phyloP scores from a whole-genome alignment of 2,329 filamentous ascomycete species.

The Penicillium sp. region DNA sequence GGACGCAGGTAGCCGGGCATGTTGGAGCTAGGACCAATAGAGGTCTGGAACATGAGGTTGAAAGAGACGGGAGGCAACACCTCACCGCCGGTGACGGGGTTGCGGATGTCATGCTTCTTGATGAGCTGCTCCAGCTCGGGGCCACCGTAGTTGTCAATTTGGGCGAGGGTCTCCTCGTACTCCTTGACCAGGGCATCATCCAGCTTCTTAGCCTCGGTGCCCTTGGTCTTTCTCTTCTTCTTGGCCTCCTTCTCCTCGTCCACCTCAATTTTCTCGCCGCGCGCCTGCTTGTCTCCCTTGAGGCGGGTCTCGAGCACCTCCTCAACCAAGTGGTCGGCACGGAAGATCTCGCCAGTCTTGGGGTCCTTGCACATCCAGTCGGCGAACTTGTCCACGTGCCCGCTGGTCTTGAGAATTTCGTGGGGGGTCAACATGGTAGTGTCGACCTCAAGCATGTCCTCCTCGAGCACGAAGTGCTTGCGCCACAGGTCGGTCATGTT shows the following conservation, averaged over 20 bases:
- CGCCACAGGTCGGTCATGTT: slow-evolving; percentile 87
- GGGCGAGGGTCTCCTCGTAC: slow-evolving; percentile 86
- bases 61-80: slow-evolving; percentile 81
- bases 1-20: slow-evolving; percentile 81
- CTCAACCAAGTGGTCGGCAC: slow-evolving; percentile 95
- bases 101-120: slow-evolving; percentile 85
- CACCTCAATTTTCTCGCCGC: slow-evolving; percentile 66
- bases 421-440: slow-evolving; percentile 91
- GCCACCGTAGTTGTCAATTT: slow-evolving; percentile 93
- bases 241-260: slow-evolving; percentile 77
- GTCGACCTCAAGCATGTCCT: slow-evolving; percentile 94
- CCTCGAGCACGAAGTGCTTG: slow-evolving; percentile 88
- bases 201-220: slow-evolving; percentile 74
- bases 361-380: slow-evolving; percentile 99
- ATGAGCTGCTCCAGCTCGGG: slow-evolving; percentile 83
- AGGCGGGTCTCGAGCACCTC: slow-evolving; percentile 83
- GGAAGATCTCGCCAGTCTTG: slow-evolving; percentile 93
- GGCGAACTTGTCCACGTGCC: slow-evolving; percentile 96
- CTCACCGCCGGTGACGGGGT: slow-evolving; percentile 73
- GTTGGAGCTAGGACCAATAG: slow-evolving; percentile 89
- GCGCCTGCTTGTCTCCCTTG: slow-evolving; percentile 88
- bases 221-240: slow-evolving; percentile 83
- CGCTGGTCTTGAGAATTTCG: slow-evolving; percentile 89
- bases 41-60: slow-evolving; percentile 98
- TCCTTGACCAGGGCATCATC: slow-evolving; percentile 82